Conservation (phyloP, 371 early-diverging fungal species). For the Actinomortierella ambigua region DNA sequence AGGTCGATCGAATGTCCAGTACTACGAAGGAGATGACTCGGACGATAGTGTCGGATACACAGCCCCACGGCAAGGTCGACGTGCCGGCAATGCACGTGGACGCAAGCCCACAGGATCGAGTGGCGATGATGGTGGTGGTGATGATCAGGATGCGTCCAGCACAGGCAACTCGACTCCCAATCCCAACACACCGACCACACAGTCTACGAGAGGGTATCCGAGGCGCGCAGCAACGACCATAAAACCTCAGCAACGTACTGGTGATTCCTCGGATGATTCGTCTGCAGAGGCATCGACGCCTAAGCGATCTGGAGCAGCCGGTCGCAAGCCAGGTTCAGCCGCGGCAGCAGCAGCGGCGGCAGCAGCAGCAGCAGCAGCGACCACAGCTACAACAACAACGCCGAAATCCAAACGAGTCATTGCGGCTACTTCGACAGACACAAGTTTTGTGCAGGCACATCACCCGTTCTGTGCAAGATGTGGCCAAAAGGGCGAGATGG, state of each 20-base stretch:
- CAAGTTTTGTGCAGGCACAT: conserved; percentile 39
- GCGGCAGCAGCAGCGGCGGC: conserved; percentile 15
- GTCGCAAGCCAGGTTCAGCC: conserved; percentile 7
- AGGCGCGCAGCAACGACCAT: conserved; percentile 11
- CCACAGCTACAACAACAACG: conserved; percentile 15
- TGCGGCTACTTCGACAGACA: conserved; percentile 36
- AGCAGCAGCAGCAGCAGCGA: too few relatives aligned
- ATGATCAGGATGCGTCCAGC: conserved; percentile 10
- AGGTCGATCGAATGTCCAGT: conserved; percentile 32
- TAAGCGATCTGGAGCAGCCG: conserved; percentile 14
- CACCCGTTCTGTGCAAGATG: conserved; percentile 41
- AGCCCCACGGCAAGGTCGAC: conserved; percentile 7
- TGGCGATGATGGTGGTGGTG: conserved; percentile 30
- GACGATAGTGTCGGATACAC: conserved; percentile 32
- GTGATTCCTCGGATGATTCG: conserved; percentile 35
- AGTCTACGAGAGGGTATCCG: conserved; percentile 37
- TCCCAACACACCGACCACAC: conserved; percentile 16
- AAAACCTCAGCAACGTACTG: conserved; percentile 16
- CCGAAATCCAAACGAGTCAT: conserved; percentile 32
- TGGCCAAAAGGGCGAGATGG: conserved; percentile 35
- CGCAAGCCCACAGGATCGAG: conserved; percentile 14
- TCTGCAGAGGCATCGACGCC: conserved; percentile 22
- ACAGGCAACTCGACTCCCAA: conserved; percentile 4
- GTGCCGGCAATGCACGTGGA: too few relatives aligned
- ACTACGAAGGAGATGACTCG: conserved; percentile 38